phyloP scores from a whole-genome alignment of 139 green algal genomes.

The Chlamydomonas sphaeroides region DNA sequence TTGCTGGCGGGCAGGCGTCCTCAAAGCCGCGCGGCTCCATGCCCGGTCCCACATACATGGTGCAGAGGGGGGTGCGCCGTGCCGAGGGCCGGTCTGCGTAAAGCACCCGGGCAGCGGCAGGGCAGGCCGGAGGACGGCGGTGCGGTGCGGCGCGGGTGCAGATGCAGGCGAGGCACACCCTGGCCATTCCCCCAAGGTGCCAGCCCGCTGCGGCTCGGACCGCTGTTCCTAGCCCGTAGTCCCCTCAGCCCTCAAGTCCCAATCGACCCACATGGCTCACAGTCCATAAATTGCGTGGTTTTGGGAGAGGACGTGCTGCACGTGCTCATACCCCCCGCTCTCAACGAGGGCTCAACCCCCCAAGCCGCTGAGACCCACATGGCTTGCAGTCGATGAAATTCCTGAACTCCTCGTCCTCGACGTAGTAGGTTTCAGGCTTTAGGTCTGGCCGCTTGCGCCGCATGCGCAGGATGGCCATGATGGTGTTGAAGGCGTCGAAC shows the following conservation, averaged over 20 bases:
- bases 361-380: too few relatives aligned
- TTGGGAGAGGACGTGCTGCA: too few relatives aligned
- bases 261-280: too few relatives aligned
- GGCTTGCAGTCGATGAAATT: conserved; percentile 45
- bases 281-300: too few relatives aligned
- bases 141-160: neutral
- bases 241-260: too few relatives aligned
- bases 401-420: conserved; percentile 30
- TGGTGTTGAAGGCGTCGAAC: conserved; percentile 60
- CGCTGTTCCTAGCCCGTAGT: too few relatives aligned
- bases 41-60: conserved; percentile 52
- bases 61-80: conserved; percentile 45
- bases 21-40: conserved; percentile 33
- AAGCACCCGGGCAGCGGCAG: too few relatives aligned
- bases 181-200: too few relatives aligned
- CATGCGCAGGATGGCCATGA: conserved; percentile 64
- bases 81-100: conserved; percentile 31
- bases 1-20: conserved; percentile 42
- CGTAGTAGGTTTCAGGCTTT: conserved; percentile 24
- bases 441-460: conserved; percentile 39
- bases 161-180: neutral
- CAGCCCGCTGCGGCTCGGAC: too few relatives aligned
- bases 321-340: too few relatives aligned
- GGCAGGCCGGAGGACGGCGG: neutral
- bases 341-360: too few relatives aligned